phyloP scores from a whole-genome alignment of 1,284 basidiomycete species.

The Tilletia setariae region DNA sequence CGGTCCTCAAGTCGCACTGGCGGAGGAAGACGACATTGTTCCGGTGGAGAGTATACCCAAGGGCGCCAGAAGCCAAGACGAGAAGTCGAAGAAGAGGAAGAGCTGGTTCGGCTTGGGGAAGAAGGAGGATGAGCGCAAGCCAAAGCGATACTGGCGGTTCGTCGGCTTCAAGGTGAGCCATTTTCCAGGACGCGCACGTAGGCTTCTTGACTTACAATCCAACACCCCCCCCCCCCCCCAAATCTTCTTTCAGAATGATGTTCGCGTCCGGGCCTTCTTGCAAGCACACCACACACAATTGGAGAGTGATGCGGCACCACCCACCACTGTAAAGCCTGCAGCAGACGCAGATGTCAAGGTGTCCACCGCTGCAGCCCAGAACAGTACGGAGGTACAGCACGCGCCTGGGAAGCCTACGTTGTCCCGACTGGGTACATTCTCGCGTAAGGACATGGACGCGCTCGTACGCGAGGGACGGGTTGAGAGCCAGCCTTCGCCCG shows the following conservation, averaged over 20 bases:
- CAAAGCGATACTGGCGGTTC: slow-evolving; percentile 56
- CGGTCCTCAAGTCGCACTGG: slow-evolving; percentile 21
- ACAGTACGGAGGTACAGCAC: slow-evolving; percentile 21
- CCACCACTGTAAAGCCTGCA: background rate
- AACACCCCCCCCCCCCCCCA: background rate
- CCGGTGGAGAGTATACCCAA: slow-evolving; percentile 49
- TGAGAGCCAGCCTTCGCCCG: background rate
- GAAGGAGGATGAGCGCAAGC: slow-evolving; percentile 45
- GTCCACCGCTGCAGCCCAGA: background rate
- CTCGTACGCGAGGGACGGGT: background rate
- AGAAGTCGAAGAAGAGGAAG: slow-evolving; percentile 22
- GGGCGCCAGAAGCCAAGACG: slow-evolving; percentile 21
- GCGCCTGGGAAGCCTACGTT: slow-evolving; percentile 33
- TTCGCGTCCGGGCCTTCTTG: slow-evolving; percentile 39
- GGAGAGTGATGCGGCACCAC: background rate
- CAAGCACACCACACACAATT: slow-evolving; percentile 40
- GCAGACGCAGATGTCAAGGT: background rate
- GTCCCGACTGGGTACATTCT: slow-evolving; percentile 27
- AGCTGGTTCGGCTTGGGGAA: slow-evolving; percentile 36
- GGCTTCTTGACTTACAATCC: background rate
- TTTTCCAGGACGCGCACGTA: background rate
- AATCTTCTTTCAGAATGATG: slow-evolving; percentile 29
- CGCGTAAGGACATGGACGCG: background rate
- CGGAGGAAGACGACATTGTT: slow-evolving; percentile 51
- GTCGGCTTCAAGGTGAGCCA: slow-evolving; percentile 44